Evolutionary conservation across 257 asterid species (phyloP).

Genomic region (Apocynum venetum): DNA sequence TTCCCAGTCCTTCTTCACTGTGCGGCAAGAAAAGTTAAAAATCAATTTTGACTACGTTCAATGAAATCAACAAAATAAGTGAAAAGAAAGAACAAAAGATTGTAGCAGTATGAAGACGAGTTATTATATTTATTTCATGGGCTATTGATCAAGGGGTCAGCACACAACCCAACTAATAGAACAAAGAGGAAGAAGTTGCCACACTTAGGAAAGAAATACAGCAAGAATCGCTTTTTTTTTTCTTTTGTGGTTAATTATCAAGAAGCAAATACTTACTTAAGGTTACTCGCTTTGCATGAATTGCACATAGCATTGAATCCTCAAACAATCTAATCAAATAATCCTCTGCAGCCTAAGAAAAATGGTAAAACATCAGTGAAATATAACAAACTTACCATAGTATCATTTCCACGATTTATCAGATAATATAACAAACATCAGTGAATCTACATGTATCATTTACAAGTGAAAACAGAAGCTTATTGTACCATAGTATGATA

Average conservation of each 20-base stretch:
- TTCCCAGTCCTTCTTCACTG: conserved; percentile 95
- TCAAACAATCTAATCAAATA: conserved; percentile 65
- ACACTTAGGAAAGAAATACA: neutral
- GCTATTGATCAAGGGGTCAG: neutral
- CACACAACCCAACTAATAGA: neutral
- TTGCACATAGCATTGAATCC: conserved; percentile 82
- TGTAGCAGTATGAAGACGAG: neutral
- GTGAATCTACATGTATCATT: neutral
- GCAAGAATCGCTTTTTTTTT: neutral
- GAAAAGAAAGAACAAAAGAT: neutral
- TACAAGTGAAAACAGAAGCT: neutral
- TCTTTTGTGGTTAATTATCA: neutral
- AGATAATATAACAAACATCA: no score
- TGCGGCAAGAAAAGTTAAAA: conserved; percentile 16
- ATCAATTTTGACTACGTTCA: neutral
- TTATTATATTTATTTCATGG: neutral
- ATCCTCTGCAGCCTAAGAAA: conserved; percentile 73
- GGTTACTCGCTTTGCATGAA: conserved; percentile 96
- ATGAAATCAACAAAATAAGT: neutral
- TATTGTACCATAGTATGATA: neutral
- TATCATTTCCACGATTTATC: no score
- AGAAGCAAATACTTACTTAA: conserved; percentile 56
- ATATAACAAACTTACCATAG: neutral
- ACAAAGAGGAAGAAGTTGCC: conserved; percentile 7
- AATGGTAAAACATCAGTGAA: neutral